Evolutionary conservation across 805 yeast genomes (phyloP), one percentile per base, ranked within the genome.

Genomic region (Candida michaelii): DNA sequence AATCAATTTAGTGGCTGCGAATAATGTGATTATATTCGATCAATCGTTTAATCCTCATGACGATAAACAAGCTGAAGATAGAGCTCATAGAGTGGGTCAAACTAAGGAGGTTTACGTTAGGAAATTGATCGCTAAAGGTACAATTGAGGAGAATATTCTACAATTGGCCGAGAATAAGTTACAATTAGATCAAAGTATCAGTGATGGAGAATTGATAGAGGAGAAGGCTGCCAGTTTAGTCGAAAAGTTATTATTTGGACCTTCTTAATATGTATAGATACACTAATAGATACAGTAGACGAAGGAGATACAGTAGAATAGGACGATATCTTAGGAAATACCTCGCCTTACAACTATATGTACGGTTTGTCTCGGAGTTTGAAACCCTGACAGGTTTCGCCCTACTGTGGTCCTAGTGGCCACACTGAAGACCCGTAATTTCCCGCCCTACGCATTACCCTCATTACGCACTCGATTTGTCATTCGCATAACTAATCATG

Each of bases 81-180:
- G 99, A 59, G 96, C 98, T 0, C 99, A 93, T 62, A 78, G 99
- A 63, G 97, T 93, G 18, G 99, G 99, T 1, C 98, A 91, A 66
- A 80, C 83, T 5, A 79, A 83, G 42, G 88, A 85, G 37, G 99
- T 93, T 15, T 68, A 72, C 40, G 96, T 95, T 13, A 75, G 79
- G 30, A 79, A 95, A 43, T 65, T 93, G 47, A 81, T 93, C 40
- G 77, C 85, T 8, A 76, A 74, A 49, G 74, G 80, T 43, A 81
- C 96, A 1, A 85, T 93, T 30, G 99, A 93, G 54, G 97, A 91
- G 62, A 89, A 85, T 52, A 90, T 93, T 53, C 73, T 83, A 46
- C 82, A 80, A 53, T 66, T 93, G 56, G 98, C 97, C 0, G 86
- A 86, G 55, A 88, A 91, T 55, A 93, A 93, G 63, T 74, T 93